Base-by-base conservation (phyloP, 108 stramenopile species). In the Seminavis robusta region DNA sequence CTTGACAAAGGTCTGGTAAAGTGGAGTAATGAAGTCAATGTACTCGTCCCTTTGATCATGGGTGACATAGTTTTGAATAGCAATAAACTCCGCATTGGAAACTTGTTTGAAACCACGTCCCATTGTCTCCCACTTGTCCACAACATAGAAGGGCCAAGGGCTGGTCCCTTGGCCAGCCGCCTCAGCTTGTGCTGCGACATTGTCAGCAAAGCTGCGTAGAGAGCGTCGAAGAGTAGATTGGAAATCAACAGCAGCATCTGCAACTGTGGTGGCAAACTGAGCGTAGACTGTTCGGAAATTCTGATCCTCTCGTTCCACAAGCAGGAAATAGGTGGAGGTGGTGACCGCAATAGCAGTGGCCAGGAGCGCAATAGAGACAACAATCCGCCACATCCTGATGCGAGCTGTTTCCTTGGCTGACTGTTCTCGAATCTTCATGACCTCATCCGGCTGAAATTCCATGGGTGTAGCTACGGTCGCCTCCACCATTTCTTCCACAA, bases 71-170 rank as follows among this genome's bases (percentile, higher is more conserved):
- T 6, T 43, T 6, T 21, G 20, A 43, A 43, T 21, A 15, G 21
- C 42, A 6, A 43, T 21, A 5, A 21, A 10, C n/a, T 43, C 42
- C 6, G 21, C 23, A 16, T 16, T 43, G 21, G 20, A 21, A 15
- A 21, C 17, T 15, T 43, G 20, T 5, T 21, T 16, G 15, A 43
- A 21, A 15, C 17, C 23, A 5, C 23, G 17, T 5, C 42, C 48
- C n/a, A 50, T 26, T 15, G 61, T 26, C 7, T 51, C 61, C 25
- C 38, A 62, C 29, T 27, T 33, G 1, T 39, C 41, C 19, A 63
- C 7, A 17, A 47, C 24, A 31, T 54, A 52, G 36, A 63, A 63
- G 23, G 63, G 63, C 63, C 63, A 63, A 19, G 29, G 10, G 25
- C 17, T 19, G 29, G 31, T 33, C 3, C 29, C n/a, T n/a, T n/a